Percentiles rank a stretch among this genome's conserved stretches.
Evolutionary conservation across 768 basidiomycete genomes (phyloP).

Genomic region (Antrodiella citrinella): DNA sequence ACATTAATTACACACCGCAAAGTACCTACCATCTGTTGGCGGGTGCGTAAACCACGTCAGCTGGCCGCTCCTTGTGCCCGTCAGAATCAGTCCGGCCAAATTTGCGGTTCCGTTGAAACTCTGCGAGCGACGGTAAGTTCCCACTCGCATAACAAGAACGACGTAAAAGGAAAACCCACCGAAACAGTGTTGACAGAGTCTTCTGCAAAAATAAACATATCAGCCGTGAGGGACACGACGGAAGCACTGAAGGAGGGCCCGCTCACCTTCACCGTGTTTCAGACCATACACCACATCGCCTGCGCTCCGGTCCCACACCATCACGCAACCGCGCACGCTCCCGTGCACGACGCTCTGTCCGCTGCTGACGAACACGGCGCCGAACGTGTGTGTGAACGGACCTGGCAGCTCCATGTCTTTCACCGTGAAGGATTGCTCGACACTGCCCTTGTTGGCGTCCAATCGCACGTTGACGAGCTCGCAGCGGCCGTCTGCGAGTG

Average conservation of each 20-base stretch:
- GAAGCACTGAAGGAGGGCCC: slow-evolving; percentile 10
- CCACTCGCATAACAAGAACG: too few relatives aligned
- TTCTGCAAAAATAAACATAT: slow-evolving; percentile 14
- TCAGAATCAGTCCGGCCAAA: slow-evolving; percentile 37
- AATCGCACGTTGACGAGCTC: slow-evolving; percentile 43
- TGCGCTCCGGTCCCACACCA: slow-evolving; percentile 56
- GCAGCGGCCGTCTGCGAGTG: slow-evolving; percentile 40
- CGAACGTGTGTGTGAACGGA: slow-evolving; percentile 15
- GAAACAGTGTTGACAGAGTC: slow-evolving; percentile 26
- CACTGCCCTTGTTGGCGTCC: slow-evolving; percentile 41
- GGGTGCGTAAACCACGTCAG: slow-evolving; percentile 40
- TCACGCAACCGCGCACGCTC: slow-evolving; percentile 40
- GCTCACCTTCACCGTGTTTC: slow-evolving; percentile 49
- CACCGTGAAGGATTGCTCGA: slow-evolving; percentile 45
- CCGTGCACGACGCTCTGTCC: slow-evolving; percentile 55
- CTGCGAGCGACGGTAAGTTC: slow-evolving; percentile 21
- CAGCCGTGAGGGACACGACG: background rate
- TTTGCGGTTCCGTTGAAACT: slow-evolving; percentile 36
- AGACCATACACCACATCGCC: slow-evolving; percentile 48
- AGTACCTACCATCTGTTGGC: slow-evolving; percentile 4
- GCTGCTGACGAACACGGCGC: slow-evolving; percentile 34
- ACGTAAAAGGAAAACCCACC: slow-evolving; percentile 14
- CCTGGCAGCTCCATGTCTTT: slow-evolving; percentile 24
- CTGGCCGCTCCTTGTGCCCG: slow-evolving; percentile 47
- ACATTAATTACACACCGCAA: background rate